Conservation (phyloP, 2,329 filamentous ascomycete species). For the Colletotrichum lindemuthianum region DNA sequence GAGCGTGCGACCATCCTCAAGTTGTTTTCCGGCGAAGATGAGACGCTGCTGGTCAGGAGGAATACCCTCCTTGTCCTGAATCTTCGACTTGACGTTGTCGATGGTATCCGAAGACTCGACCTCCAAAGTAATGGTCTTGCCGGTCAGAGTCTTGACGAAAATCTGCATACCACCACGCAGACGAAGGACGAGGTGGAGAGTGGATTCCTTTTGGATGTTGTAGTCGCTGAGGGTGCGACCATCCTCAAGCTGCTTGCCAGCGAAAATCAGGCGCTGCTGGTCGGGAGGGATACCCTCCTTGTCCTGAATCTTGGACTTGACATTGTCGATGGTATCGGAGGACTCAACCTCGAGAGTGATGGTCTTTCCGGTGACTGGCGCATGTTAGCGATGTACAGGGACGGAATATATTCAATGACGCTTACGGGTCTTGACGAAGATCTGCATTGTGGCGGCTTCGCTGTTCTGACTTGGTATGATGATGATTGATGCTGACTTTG, state of each 20-base stretch:
- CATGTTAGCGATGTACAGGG: constrained; percentile 56
- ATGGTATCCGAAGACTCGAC: constrained; percentile 91
- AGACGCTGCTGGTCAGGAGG: constrained; percentile 95
- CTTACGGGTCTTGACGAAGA: constrained; percentile 97
- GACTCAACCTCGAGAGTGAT: constrained; percentile 85
- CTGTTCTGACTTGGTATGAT: constrained; percentile 39
- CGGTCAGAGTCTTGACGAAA: constrained; percentile 87
- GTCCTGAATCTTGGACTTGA: constrained; percentile 90
- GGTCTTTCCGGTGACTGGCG: constrained; percentile 82
- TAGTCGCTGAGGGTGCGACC: constrained; percentile 65
- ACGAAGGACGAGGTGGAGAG: constrained; percentile 79
- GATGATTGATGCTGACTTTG: constrained; percentile 6
- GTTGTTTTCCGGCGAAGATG: constrained; percentile 96
- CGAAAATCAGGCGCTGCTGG: constrained; percentile 86
- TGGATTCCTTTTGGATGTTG: constrained; percentile 72
- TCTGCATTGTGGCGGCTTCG: constrained; percentile 78
- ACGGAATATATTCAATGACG: constrained; percentile 52
- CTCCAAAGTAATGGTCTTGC: constrained; percentile 93
- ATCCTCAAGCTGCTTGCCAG: constrained; percentile 62
- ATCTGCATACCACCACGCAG: constrained; percentile 75
- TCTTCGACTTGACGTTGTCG: constrained; percentile 97
- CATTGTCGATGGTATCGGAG: constrained; percentile 84
- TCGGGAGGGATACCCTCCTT: constrained; percentile 91
- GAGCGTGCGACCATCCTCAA: constrained; percentile 92
- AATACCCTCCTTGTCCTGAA: constrained; percentile 97